These are phyloP conservation scores for Xenoacremonium recifei DNA, from an alignment of 2,329 filamentous ascomycete species.

Conservation along the genomic window DNA sequence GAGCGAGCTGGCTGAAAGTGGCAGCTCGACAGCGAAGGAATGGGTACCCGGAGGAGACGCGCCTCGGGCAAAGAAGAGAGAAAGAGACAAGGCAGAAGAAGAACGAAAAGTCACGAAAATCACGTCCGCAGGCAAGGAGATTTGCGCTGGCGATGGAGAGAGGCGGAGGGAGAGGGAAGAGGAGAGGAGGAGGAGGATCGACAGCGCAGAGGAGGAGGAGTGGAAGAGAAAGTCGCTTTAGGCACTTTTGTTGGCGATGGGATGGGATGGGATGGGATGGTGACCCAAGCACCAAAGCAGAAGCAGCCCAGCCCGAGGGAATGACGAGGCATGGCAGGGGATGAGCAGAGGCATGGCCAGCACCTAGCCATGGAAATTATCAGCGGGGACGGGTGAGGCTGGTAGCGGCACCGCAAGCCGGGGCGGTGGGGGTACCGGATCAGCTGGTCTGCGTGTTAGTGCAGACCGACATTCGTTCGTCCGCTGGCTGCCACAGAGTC, in stretches of 20 bases:
- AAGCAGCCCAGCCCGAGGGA: no score
- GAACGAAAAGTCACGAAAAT: no score
- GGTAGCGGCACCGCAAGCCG: conserved; percentile 3
- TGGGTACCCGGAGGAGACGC: background rate
- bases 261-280: background rate
- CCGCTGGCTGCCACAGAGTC: no score
- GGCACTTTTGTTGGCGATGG: background rate
- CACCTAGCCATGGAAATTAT: conserved; percentile 15
- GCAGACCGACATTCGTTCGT: no score
- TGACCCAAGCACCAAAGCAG: background rate
- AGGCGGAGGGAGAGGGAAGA: background rate
- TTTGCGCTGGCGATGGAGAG: background rate
- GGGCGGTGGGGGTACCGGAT: conserved; percentile 13
- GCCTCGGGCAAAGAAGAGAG: background rate
- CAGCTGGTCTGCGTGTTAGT: conserved; percentile 10
- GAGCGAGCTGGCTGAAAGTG: no score
- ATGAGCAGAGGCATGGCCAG: conserved; percentile 2
- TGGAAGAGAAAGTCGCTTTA: background rate
- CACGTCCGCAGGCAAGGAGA: no score
- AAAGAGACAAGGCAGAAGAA: background rate
- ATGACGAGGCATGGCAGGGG: background rate
- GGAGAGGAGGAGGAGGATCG: no score
- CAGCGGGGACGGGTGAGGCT: conserved; percentile 12
- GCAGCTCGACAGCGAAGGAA: no score
- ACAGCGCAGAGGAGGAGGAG: no score